These are phyloP conservation scores for Corylus americana DNA, from an alignment of 306 rosid genomes.

Conservation along the genomic window DNA sequence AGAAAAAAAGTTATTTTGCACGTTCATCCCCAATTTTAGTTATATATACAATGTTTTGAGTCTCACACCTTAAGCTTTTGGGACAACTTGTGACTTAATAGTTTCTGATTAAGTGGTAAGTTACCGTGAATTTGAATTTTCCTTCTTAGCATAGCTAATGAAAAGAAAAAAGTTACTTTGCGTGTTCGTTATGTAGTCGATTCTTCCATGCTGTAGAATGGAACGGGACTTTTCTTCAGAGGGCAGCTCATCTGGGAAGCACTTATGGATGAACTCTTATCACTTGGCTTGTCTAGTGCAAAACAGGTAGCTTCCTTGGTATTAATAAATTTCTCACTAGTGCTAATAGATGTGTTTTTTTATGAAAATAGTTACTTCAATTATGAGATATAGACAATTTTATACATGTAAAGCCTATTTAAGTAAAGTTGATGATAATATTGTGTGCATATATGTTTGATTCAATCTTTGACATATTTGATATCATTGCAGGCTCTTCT, in stretches of 20 bases:
- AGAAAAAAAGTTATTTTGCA: not conserved
- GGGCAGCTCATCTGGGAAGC: conserved; percentile 95
- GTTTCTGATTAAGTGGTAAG: not conserved
- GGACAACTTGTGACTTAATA: not conserved
- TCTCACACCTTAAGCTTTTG: too few species aligned
- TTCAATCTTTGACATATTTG: conserved; percentile 5
- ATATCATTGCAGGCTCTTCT: conserved; percentile 75
- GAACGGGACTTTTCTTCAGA: conserved; percentile 65
- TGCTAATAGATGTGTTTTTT: conserved; percentile 1
- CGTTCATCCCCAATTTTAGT: not conserved
- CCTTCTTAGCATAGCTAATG: not conserved
- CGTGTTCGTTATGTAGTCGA: conserved; percentile 1
- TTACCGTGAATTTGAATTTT: not conserved
- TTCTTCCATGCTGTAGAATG: conserved; percentile 41
- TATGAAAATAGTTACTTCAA: not conserved
- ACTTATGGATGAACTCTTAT: conserved; percentile 74
- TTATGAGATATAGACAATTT: not conserved
- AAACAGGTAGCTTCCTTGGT: conserved; percentile 59
- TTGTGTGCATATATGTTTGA: not conserved
- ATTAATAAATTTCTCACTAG: not conserved
- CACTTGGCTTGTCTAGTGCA: conserved; percentile 76
- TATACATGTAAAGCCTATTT: not conserved
- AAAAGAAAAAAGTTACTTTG: not conserved
- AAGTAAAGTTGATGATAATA: not conserved
- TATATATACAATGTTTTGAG: too few species aligned